phyloP scores from a whole-genome alignment of 2,329 filamentous ascomycete genomes.

The Aspergillus eucalypticola region DNA sequence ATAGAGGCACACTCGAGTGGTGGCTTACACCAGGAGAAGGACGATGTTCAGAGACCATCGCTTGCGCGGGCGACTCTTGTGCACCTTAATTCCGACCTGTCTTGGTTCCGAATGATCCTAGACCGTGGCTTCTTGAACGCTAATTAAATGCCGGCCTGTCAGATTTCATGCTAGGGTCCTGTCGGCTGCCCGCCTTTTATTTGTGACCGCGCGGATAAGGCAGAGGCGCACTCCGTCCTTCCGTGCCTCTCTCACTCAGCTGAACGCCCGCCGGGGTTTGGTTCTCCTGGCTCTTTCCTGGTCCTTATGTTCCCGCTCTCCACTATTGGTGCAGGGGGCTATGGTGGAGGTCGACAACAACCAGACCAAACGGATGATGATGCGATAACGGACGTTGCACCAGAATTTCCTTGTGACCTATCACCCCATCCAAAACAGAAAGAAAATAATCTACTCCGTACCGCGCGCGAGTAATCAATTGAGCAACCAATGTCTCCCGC shows the following conservation, averaged over 20 bases:
- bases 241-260: background rate
- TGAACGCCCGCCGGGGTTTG: background rate
- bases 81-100: background rate
- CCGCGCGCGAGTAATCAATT: background rate
- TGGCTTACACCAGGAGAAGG: conserved; percentile 6
- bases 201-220: background rate
- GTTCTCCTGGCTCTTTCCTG: background rate
- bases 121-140: conserved; percentile 1
- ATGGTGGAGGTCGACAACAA: background rate
- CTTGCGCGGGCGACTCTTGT: background rate
- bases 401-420: background rate
- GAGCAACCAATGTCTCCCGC: background rate
- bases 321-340: conserved; percentile 2
- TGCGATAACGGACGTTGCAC: background rate
- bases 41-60: conserved; percentile 2
- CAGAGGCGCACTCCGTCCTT: background rate
- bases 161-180: background rate
- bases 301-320: background rate
- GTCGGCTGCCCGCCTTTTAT: background rate
- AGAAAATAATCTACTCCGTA: background rate
- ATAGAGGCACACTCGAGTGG: conserved; percentile 4
- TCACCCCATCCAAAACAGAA: background rate
- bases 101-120: background rate
- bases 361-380: background rate
- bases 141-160: background rate